Percentiles rank a stretch among this genome's conserved stretches.
These are phyloP conservation scores for Smallanthus sonchifolius DNA, from an alignment of 129 eudicot genomes.

Conservation along the genomic window DNA sequence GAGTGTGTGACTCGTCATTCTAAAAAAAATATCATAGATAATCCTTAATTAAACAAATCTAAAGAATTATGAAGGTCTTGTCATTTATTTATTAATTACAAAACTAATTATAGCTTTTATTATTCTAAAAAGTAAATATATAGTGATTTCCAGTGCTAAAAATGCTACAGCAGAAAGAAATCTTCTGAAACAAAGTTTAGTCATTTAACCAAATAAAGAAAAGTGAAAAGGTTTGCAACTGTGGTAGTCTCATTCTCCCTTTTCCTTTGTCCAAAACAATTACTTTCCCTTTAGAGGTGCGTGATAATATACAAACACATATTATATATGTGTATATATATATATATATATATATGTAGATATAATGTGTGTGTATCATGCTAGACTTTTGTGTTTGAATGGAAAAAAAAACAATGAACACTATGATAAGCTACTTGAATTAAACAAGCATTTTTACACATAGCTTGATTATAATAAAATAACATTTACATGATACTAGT, in stretches of 20 bases:
- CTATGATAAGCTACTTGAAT: background rate
- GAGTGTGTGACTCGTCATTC: no score
- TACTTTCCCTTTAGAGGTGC: conserved; percentile 22
- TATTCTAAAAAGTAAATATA: background rate
- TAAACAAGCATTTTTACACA: background rate
- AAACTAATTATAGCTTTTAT: background rate
- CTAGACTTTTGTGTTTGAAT: background rate
- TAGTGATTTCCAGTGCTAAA: background rate
- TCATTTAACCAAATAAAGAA: conserved; percentile 31
- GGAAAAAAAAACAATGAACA: background rate
- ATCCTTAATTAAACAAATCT: background rate
- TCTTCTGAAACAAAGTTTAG: conserved; percentile 20
- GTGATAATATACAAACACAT: background rate
- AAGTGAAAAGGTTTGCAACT: conserved; percentile 26
- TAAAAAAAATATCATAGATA: no score
- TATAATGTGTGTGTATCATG: no score
- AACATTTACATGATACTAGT: background rate
- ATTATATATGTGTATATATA: background rate
- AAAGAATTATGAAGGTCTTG: background rate
- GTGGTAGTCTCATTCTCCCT: conserved; percentile 25
- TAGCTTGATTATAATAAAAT: background rate
- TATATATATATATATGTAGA: background rate
- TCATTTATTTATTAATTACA: background rate
- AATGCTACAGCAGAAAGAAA: conserved; percentile 7
- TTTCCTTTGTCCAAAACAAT: conserved; percentile 23